Base-by-base conservation (phyloP, 768 basidiomycete species). In the Psilocybe sp. region DNA sequence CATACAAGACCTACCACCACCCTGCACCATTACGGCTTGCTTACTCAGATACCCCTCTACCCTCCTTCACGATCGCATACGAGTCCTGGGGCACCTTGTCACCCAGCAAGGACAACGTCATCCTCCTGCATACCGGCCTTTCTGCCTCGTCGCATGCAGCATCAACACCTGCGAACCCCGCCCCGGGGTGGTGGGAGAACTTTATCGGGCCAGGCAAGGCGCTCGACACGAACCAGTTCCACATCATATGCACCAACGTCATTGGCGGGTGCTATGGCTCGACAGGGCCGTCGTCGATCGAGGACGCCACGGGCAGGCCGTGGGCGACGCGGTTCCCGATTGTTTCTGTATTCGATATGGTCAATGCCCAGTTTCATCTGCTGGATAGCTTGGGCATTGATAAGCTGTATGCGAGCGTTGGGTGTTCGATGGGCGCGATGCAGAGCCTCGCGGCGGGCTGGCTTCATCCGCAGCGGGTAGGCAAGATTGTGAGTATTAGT, bases 401-500 rank as follows among this genome's bases (percentile, higher is more conserved):
- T 10, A 87, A 81, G 59, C 75, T 99, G 3, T 96, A 95, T 64
- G 97, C 97, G 32, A 92, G 86, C 50, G 92, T 98, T 1, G 97
- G 97, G 1, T 86, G 81, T 43, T 94, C 91, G 13, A 98, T 99
- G 97, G 97, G 97, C 18, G 97, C 84, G 1, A 98, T 98, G 96
- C 92, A 93, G 69, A 96, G 92, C 70, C 77, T 99, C 11, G 95
- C 94, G 31, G 84, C 94, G n/a, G 97, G 84, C 1, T 95, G 94
- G 85, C 73, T 98, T 16, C 84, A 84, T 60, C 96, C 97, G 4
- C 79, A 91, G 31, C 79, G 96, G 18, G 92, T 98, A 0, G 85
- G 84, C 2, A 93, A 92, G 67, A 74, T 98, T 13, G 90, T 95
- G 34, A 93, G 89, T 61, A 98, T 99, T 57, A 94, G 91, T 56